Evolutionary conservation across 2,329 filamentous ascomycete genomes (phyloP).

Genomic region (Hypoxylon sp.): DNA sequence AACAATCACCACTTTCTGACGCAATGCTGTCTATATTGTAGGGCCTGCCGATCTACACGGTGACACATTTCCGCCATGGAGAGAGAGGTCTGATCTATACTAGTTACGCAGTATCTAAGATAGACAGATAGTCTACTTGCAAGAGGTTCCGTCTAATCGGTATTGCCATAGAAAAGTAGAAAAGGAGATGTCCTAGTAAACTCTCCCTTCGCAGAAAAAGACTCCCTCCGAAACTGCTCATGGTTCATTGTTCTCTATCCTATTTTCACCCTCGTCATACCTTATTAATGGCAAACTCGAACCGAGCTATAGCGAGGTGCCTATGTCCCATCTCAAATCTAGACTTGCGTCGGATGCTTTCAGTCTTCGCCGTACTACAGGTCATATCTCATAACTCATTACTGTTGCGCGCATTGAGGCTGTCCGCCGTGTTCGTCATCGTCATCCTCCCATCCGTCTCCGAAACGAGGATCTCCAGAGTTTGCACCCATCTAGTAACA

Average conservation of each 20-base stretch:
- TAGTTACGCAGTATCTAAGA: slow-evolving; percentile 29
- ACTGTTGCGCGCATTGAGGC: slow-evolving; percentile 82
- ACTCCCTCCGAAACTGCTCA: background rate
- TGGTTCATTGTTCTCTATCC: slow-evolving; percentile 26
- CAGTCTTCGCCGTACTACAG: slow-evolving; percentile 37
- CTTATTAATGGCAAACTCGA: slow-evolving; percentile 23
- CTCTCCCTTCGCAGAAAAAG: slow-evolving; percentile 3
- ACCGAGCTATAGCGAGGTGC: slow-evolving; percentile 12
- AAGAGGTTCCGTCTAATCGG: slow-evolving; percentile 11
- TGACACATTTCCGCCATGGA: slow-evolving; percentile 6
- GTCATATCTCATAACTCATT: slow-evolving; percentile 58
- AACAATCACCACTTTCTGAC: background rate
- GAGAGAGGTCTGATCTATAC: slow-evolving; percentile 32
- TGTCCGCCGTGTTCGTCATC: slow-evolving; percentile 76
- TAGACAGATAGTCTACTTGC: slow-evolving; percentile 3
- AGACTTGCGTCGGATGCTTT: slow-evolving; percentile 32
- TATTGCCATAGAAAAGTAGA: slow-evolving; percentile 7
- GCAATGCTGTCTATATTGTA: slow-evolving; percentile 18
- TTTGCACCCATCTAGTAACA: slow-evolving; percentile 75
- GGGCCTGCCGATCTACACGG: background rate
- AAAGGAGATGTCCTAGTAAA: slow-evolving; percentile 19
- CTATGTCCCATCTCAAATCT: slow-evolving; percentile 30
- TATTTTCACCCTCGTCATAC: slow-evolving; percentile 9
- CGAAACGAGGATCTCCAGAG: slow-evolving; percentile 76
- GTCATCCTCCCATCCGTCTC: slow-evolving; percentile 73